Base-by-base conservation (phyloP, 371 early-diverging fungal genomes). In the Polyrhizophydium stewartii region DNA sequence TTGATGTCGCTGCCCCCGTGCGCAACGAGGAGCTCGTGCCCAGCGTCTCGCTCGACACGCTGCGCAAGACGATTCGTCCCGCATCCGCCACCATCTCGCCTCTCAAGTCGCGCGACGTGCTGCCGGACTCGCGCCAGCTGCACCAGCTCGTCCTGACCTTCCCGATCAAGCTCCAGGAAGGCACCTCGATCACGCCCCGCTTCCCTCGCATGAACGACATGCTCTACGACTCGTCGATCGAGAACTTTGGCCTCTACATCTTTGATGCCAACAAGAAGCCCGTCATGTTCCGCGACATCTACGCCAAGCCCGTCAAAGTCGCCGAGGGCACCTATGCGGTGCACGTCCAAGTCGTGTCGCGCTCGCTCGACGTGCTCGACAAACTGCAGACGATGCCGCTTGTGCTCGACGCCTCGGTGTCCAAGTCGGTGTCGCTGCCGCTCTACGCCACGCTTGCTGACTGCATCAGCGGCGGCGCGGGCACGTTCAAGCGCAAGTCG, bases 311-410 rank as follows among this genome's bases (percentile, higher is more conserved):
- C 1, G 68, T 89, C 56, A 87, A 87, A 59, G 66, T 94, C n/a
- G 71, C 76, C 31, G 88, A 91, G 75, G 96, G 96, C 19, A 93
- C 90, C 37, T 94, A 94, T 68, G 83, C 82, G 6, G 74, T 92
- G 46, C 86, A 85, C 50, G 87, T 86, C 50, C 93, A 92, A 69
- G 63, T 96, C 24, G 80, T 87, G 24, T 87, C 89, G 17, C 81
- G 85, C 58, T 74, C 77, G 19, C 76, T 89, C 38, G 80, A 79
- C 53, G 72, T 83, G 1, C 76, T 96, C 37, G 91, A 92, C 25
- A 86, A 87, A 53, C 74, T 92, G 24, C 85, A 85, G 61, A 72
- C 71, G 49, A 67, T 81, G 35, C 72, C 88, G 9, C 56, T 78
- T 40, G 67, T 88, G 35, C 66, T 92, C 24, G 92, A 95, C 69